These are phyloP conservation scores for Xylaria bambusicola DNA, from an alignment of 495 filamentous ascomycete species.

Conservation along the genomic window DNA sequence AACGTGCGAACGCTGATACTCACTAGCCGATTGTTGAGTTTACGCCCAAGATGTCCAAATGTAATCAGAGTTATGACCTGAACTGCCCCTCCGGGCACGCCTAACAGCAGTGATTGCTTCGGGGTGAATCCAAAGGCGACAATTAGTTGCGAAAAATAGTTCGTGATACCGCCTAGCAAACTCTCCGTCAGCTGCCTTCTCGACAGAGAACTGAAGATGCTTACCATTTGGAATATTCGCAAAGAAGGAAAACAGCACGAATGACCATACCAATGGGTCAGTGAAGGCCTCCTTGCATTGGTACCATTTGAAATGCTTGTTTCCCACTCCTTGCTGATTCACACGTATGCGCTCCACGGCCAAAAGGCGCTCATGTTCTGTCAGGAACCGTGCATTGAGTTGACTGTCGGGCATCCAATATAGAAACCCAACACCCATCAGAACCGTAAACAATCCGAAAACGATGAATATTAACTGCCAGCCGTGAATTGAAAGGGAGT, in stretches of 20 bases:
- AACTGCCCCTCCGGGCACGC: conserved; percentile 65
- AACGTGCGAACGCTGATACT: not conserved
- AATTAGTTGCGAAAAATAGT: conserved; percentile 72
- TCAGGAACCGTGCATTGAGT: conserved; percentile 67
- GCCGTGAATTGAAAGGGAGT: conserved; percentile 57
- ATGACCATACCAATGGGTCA: conserved; percentile 52
- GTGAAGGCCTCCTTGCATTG: conserved; percentile 61
- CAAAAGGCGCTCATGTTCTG: conserved; percentile 58
- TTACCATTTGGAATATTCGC: conserved; percentile 63
- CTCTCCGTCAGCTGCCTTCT: not conserved
- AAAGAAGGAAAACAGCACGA: conserved; percentile 62
- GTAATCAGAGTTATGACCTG: conserved; percentile 63
- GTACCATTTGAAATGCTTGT: conserved; percentile 66
- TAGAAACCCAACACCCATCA: conserved; percentile 60
- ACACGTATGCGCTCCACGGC: conserved; percentile 61
- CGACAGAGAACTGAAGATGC: not conserved
- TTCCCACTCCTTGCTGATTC: conserved; percentile 70
- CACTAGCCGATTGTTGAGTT: conserved; percentile 55
- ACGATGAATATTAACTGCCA: conserved; percentile 73
- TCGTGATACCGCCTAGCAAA: conserved; percentile 59
- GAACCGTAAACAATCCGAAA: conserved; percentile 61
- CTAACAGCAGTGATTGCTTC: conserved; percentile 65
- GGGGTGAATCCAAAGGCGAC: conserved; percentile 59
- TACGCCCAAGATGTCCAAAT: conserved; percentile 63
- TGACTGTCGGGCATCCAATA: conserved; percentile 70